Percentiles rank a stretch among this genome's conserved stretches.
Conservation (phyloP, 192 early-diverging fungal species). For the Backusella tuberculispora region DNA sequence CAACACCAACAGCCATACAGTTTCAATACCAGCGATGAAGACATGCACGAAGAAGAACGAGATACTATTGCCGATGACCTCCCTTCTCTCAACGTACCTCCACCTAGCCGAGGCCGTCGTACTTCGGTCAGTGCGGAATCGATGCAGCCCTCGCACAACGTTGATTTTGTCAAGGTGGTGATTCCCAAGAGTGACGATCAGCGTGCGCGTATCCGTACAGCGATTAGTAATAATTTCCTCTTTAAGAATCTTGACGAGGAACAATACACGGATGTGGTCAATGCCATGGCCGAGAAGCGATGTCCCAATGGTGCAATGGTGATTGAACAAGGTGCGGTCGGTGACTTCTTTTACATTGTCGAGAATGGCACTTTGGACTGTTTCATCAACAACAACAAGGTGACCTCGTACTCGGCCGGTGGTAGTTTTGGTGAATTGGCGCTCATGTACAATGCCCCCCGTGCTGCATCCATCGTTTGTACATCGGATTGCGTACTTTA, state of each 20-base stretch:
- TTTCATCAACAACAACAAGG: slow-evolving; percentile 80
- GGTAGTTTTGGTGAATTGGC: slow-evolving; percentile 98
- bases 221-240: slow-evolving; percentile 88
- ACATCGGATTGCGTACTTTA: slow-evolving; percentile 88
- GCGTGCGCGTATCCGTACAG: slow-evolving; percentile 73
- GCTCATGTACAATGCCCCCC: slow-evolving; percentile 98
- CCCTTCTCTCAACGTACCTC: slow-evolving; percentile 45
- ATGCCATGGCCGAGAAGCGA: slow-evolving; percentile 94
- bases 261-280: slow-evolving; percentile 90
- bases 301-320: slow-evolving; percentile 71
- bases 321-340: slow-evolving; percentile 93
- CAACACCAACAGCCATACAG: background rate
- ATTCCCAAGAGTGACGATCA: slow-evolving; percentile 91
- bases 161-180: slow-evolving; percentile 79
- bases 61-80: slow-evolving; percentile 38
- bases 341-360: slow-evolving; percentile 98
- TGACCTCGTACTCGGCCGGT: slow-evolving; percentile 76
- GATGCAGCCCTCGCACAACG: slow-evolving; percentile 83
- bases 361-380: slow-evolving; percentile 92
- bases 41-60: slow-evolving; percentile 52
- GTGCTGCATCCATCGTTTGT: slow-evolving; percentile 91
- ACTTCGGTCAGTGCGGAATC: slow-evolving; percentile 96
- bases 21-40: slow-evolving; percentile 33
- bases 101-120: slow-evolving; percentile 84
- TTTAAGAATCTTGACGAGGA: slow-evolving; percentile 97